A percentile compares a stretch with the other conserved stretches of the same genome.
Conservation (phyloP, 345 rosid species). For the Populus ilicifolia region DNA sequence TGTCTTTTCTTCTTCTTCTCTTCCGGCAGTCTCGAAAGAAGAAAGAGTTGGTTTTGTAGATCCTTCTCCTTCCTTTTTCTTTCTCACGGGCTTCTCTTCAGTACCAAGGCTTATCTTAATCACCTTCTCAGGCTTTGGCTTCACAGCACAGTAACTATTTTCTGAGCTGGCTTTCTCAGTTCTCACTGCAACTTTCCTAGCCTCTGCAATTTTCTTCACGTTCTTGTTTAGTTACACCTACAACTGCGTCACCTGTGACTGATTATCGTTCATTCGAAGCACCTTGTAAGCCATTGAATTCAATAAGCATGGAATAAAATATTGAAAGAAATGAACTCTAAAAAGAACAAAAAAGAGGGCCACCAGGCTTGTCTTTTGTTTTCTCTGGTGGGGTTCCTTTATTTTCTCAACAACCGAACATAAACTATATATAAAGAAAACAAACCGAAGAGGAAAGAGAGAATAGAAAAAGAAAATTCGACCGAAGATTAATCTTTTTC, state of each 20-base stretch:
- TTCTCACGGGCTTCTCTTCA: constrained; percentile 23
- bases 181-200: constrained; percentile 20
- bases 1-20: constrained; percentile 49
- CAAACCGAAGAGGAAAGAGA: background rate
- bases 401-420: background rate
- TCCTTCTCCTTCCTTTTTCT: no score
- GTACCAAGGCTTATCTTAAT: constrained; percentile 60
- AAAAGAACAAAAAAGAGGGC: background rate
- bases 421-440: background rate
- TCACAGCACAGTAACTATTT: constrained; percentile 36
- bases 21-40: constrained; percentile 70
- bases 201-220: constrained; percentile 46
- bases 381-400: background rate
- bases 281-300: background rate
- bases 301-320: background rate
- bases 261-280: no score
- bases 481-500: background rate
- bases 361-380: background rate
- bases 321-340: background rate
- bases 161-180: constrained; percentile 38
- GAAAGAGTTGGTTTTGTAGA: constrained; percentile 39
- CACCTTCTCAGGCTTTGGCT: constrained; percentile 52
- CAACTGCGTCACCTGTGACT: constrained; percentile 3
- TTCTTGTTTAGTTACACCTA: constrained; percentile 32
- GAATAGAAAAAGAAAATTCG: no score